Evolutionary conservation across 2,329 filamentous ascomycete species (phyloP).

Genomic region (Diatrype stigma): DNA sequence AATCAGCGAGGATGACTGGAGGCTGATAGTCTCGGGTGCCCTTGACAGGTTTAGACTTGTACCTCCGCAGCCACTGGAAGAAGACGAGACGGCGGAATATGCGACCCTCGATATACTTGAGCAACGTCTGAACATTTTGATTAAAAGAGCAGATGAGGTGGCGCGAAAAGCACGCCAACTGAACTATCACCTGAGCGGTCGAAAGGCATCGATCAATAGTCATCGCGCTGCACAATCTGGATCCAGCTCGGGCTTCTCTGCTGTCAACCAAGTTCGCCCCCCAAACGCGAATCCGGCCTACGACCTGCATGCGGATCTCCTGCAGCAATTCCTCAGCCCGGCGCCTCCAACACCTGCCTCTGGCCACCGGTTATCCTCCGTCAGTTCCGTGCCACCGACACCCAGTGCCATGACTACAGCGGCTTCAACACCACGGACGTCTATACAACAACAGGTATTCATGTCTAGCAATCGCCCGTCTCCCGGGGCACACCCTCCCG

Average conservation of each 20-base stretch:
- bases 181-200: slow-evolving; percentile 73
- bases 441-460: slow-evolving; percentile 23
- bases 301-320: slow-evolving; percentile 50
- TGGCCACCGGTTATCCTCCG: slow-evolving; percentile 22
- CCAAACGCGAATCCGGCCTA: slow-evolving; percentile 31
- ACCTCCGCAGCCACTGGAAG: slow-evolving; percentile 73
- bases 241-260: slow-evolving; percentile 33
- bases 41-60: slow-evolving; percentile 70
- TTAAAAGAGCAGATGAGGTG: slow-evolving; percentile 75
- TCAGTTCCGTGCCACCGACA: slow-evolving; percentile 26
- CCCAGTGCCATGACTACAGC: slow-evolving; percentile 23
- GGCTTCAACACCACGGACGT: slow-evolving; percentile 23
- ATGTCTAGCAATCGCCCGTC: slow-evolving; percentile 24
- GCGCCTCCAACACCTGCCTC: slow-evolving; percentile 20
- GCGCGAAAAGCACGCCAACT: slow-evolving; percentile 63
- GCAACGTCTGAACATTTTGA: slow-evolving; percentile 69
- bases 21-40: slow-evolving; percentile 77
- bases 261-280: slow-evolving; percentile 26
- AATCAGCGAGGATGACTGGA: slow-evolving; percentile 83
- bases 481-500: slow-evolving; percentile 22
- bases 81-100: slow-evolving; percentile 82
- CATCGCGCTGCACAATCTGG: slow-evolving; percentile 45
- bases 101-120: slow-evolving; percentile 82
- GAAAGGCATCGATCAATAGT: slow-evolving; percentile 67
- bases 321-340: slow-evolving; percentile 46